Conservation (phyloP, 441 rosid species). For the Gossypium schwendimanii region DNA sequence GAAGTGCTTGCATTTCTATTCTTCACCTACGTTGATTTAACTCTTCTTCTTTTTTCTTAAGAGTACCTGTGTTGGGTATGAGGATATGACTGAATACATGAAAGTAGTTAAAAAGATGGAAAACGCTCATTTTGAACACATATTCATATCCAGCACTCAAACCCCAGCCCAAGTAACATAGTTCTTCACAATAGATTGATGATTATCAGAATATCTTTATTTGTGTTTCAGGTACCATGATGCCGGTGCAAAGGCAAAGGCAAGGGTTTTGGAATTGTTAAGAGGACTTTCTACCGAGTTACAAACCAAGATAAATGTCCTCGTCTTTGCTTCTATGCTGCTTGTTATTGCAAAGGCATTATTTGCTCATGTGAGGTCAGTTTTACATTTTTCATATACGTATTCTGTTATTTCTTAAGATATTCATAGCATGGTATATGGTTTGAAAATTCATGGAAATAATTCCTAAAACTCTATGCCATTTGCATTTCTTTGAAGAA, state of each 20-base stretch:
- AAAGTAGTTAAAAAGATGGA: background rate
- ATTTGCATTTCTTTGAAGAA: background rate
- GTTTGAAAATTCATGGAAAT: background rate
- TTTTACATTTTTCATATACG: background rate
- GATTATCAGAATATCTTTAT: background rate
- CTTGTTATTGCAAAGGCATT: conserved; percentile 89
- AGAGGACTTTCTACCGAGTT: conserved; percentile 76
- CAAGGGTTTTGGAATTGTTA: conserved; percentile 72
- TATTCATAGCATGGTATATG: background rate
- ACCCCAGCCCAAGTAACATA: background rate
- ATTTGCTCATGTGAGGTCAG: conserved; percentile 89
- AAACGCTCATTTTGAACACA: background rate
- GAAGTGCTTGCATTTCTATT: background rate
- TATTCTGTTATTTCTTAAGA: background rate
- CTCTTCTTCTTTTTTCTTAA: background rate
- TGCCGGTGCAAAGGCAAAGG: conserved; percentile 68
- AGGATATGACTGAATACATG: background rate
- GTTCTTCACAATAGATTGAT: background rate
- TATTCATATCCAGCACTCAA: background rate
- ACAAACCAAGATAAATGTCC: conserved; percentile 74
- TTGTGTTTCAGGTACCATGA: conserved; percentile 69
- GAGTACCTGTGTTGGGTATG: background rate
- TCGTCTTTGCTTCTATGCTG: conserved; percentile 81
- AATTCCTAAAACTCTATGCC: background rate
- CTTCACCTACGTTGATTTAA: background rate